Conservation (phyloP, 805 yeast genomes). For the Ogataea neopini region DNA sequence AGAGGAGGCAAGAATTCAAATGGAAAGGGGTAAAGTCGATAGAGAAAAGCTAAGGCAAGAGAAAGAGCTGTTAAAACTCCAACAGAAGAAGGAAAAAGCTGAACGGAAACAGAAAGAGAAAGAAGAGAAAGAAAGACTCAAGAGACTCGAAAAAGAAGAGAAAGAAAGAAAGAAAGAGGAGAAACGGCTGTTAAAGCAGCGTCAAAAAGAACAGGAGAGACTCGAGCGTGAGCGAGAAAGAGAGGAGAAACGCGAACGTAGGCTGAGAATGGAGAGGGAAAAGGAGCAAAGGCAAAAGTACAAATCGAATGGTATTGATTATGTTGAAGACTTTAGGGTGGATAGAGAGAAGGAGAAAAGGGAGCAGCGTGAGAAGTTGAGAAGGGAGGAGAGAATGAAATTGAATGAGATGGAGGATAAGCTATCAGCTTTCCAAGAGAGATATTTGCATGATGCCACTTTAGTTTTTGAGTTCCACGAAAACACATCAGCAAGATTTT, state of each 20-base stretch:
- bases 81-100: slow-evolving; percentile 22
- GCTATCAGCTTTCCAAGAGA: slow-evolving; percentile 75
- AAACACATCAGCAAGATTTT: slow-evolving; percentile 69
- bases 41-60: slow-evolving; percentile 24
- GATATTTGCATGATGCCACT: slow-evolving; percentile 66
- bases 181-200: slow-evolving; percentile 24
- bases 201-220: slow-evolving; percentile 26
- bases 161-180: slow-evolving; percentile 27
- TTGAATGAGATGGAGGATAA: slow-evolving; percentile 48
- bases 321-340: slow-evolving; percentile 19
- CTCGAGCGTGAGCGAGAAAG: slow-evolving; percentile 25
- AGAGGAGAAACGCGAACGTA: slow-evolving; percentile 22
- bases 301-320: slow-evolving; percentile 16
- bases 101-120: slow-evolving; percentile 24
- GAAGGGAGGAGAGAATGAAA: slow-evolving; percentile 23
- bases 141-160: slow-evolving; percentile 24
- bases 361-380: slow-evolving; percentile 19
- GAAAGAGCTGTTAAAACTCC: slow-evolving; percentile 22
- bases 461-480: slow-evolving; percentile 85
- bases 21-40: slow-evolving; percentile 20
- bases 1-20: slow-evolving; percentile 13
- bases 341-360: slow-evolving; percentile 19
- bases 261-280: slow-evolving; percentile 17
- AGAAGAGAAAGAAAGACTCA: slow-evolving; percentile 24
- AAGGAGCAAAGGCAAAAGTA: slow-evolving; percentile 19